Evolutionary conservation across 768 basidiomycete species (phyloP).

Genomic region (Boletus vermiculosoides): DNA sequence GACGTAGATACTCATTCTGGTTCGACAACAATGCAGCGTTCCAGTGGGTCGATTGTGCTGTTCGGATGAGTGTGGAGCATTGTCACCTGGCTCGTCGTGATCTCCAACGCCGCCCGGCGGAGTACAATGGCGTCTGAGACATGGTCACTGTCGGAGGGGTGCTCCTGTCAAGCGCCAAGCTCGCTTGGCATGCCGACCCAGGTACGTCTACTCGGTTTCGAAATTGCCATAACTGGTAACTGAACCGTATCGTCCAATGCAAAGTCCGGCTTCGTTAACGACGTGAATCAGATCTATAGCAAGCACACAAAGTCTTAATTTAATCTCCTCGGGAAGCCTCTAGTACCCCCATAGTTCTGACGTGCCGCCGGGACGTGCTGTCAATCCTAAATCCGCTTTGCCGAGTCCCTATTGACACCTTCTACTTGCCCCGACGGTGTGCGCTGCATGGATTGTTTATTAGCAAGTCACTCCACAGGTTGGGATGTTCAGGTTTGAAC

Average conservation of each 20-base stretch:
- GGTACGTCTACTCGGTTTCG: conserved; percentile 9
- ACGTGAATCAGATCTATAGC: background rate
- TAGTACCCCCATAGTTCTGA: background rate
- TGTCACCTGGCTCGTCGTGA: background rate
- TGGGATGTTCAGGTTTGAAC: background rate
- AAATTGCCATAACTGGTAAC: conserved; percentile 9
- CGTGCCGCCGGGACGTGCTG: background rate
- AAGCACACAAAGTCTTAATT: background rate
- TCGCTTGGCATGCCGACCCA: background rate
- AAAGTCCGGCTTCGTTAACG: background rate
- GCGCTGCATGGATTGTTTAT: background rate
- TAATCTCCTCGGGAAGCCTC: too few species aligned
- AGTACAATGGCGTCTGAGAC: conserved; percentile 9
- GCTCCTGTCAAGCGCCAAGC: background rate
- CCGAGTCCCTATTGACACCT: background rate
- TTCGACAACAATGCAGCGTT: conserved; percentile 13
- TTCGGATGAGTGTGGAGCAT: background rate
- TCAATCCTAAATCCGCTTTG: background rate
- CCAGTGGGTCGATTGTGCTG: background rate
- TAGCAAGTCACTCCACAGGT: background rate
- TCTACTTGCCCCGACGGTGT: background rate
- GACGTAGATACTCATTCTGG: background rate
- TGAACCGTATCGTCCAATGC: background rate
- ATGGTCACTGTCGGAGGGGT: background rate
- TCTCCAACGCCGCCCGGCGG: background rate